These are phyloP conservation scores for Cucumis hystrix DNA, from an alignment of 306 rosid genomes.

Conservation along the genomic window DNA sequence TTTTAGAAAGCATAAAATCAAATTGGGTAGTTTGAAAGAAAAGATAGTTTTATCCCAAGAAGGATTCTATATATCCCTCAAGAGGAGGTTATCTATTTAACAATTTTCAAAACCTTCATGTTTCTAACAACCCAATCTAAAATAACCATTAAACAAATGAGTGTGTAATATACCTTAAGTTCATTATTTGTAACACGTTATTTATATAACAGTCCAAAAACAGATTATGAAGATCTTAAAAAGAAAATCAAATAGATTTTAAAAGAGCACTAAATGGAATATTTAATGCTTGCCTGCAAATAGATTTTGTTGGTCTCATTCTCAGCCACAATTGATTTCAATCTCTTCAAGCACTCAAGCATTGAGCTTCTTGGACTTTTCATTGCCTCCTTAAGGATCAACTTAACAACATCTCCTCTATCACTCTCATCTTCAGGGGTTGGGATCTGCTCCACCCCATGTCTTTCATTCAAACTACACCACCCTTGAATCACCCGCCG, in stretches of 20 bases:
- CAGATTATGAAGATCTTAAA: neutral
- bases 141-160: too few species aligned
- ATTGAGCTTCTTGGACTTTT: conserved; percentile 20
- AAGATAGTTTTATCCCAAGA: too few species aligned
- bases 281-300: conserved; percentile 20
- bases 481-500: conserved; percentile 64
- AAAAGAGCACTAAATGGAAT: neutral
- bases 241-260: neutral
- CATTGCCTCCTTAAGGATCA: conserved; percentile 34
- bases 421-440: conserved; percentile 49
- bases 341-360: conserved; percentile 28
- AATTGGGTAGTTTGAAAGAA: too few species aligned
- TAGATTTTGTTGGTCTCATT: conserved; percentile 31
- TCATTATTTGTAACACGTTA: neutral
- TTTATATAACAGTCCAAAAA: neutral
- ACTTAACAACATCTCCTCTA: conserved; percentile 25
- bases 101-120: too few species aligned
- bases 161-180: neutral
- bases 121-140: too few species aligned
- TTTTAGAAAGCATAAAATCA: too few species aligned
- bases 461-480: conserved; percentile 52
- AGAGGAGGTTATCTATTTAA: too few species aligned
- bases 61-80: too few species aligned
- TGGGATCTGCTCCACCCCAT: conserved; percentile 46
- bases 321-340: conserved; percentile 34